A percentile compares a stretch with the other conserved stretches of the same genome.
These are phyloP conservation scores for Rhodotorula sp. DNA, from an alignment of 1,284 basidiomycete species.

Conservation along the genomic window DNA sequence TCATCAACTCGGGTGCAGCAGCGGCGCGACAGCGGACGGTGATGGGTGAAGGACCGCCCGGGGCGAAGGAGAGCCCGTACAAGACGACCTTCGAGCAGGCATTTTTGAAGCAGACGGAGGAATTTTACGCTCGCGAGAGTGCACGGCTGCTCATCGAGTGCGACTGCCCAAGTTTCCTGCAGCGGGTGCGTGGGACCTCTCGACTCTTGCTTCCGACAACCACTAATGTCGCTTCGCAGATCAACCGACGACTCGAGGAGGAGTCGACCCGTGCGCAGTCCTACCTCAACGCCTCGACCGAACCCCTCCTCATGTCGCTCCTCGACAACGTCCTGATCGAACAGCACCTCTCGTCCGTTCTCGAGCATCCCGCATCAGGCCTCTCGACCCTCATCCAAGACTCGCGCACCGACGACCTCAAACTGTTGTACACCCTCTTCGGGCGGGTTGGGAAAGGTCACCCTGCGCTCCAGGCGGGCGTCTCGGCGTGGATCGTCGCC, in stretches of 20 bases:
- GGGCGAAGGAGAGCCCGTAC: conserved; percentile 64
- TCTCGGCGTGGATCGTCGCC: conserved; percentile 72
- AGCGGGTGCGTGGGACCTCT: conserved; percentile 56
- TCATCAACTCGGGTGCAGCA: conserved; percentile 41
- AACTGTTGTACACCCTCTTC: conserved; percentile 78
- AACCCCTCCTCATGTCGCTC: conserved; percentile 67
- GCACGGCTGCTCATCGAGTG: conserved; percentile 67
- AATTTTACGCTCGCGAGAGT: conserved; percentile 79
- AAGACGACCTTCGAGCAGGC: conserved; percentile 79
- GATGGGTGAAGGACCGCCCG: conserved; percentile 34
- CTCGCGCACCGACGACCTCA: conserved; percentile 73
- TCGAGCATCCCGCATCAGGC: conserved; percentile 80
- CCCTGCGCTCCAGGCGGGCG: conserved; percentile 62
- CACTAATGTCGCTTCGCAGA: conserved; percentile 57
- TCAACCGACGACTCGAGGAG: conserved; percentile 75
- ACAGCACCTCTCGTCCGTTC: conserved; percentile 70
- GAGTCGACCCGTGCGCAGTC: conserved; percentile 86
- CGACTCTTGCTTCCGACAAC: background rate
- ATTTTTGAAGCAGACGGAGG: conserved; percentile 72
- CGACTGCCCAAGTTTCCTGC: conserved; percentile 79
- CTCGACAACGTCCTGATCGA: conserved; percentile 76
- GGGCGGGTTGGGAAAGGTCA: conserved; percentile 67
- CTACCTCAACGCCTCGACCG: conserved; percentile 79
- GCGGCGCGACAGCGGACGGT: conserved; percentile 20
- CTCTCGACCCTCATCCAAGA: conserved; percentile 83